phyloP scores from a whole-genome alignment of 805 yeast genomes.

The Zygotorulaspora danielsina region DNA sequence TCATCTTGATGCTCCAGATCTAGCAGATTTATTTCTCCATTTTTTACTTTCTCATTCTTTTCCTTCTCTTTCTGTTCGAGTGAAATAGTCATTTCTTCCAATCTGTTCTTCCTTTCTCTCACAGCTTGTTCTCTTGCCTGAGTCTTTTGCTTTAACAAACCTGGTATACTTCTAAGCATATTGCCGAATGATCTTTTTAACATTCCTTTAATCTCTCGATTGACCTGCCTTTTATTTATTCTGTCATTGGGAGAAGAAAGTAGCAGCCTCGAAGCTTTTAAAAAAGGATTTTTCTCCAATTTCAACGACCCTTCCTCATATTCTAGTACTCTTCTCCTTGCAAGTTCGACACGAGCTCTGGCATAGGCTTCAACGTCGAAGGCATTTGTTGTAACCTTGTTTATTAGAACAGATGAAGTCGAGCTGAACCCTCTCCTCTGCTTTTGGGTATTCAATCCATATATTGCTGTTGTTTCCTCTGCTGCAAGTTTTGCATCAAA shows the following conservation, averaged over 20 bases:
- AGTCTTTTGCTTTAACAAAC: constrained; percentile 18
- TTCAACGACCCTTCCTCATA: constrained; percentile 24
- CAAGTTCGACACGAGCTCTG: constrained; percentile 39
- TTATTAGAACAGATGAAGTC: constrained; percentile 8
- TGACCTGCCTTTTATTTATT: constrained; percentile 7
- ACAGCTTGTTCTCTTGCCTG: constrained; percentile 33
- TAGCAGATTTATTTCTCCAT: constrained; percentile 25
- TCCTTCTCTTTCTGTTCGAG: constrained; percentile 32
- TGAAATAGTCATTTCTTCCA: constrained; percentile 32
- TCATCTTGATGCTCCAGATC: constrained; percentile 34
- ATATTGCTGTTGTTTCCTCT: constrained; percentile 16
- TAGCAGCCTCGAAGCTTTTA: constrained; percentile 20
- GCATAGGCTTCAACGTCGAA: constrained; percentile 62
- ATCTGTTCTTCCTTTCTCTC: constrained; percentile 32
- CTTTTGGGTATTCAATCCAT: constrained; percentile 8
- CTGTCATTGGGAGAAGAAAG: constrained; percentile 11
- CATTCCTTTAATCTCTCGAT: constrained; percentile 9
- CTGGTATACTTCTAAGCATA: constrained; percentile 17
- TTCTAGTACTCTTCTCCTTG: constrained; percentile 34
- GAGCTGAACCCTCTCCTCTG: constrained; percentile 4
- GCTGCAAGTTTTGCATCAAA: constrained; percentile 14
- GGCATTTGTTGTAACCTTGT: constrained; percentile 16
- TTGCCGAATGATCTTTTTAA: constrained; percentile 19
- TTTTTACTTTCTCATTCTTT: constrained; percentile 30
- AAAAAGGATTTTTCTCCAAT: constrained; percentile 28